These are phyloP conservation scores for Cystobasidiopsis lactophilus DNA, from an alignment of 768 basidiomycete species.

Conservation along the genomic window DNA sequence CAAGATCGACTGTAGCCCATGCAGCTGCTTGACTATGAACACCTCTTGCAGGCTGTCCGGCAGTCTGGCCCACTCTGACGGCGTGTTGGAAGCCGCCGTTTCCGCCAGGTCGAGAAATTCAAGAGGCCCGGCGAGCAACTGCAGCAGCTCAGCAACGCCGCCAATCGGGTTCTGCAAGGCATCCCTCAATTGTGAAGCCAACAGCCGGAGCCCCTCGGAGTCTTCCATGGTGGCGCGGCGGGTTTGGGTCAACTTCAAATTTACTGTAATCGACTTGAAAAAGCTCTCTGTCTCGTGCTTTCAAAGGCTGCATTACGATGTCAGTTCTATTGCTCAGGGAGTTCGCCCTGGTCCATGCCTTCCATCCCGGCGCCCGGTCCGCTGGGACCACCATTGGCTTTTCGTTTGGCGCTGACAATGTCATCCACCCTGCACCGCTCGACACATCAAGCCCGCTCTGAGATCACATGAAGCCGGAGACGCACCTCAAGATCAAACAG, in stretches of 20 bases:
- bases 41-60: not conserved
- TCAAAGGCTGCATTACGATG: too few species aligned
- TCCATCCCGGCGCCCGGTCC: not conserved
- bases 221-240: too few species aligned
- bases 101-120: too few species aligned
- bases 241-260: too few species aligned
- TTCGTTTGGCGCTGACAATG: constrained; percentile 33
- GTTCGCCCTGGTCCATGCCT: not conserved
- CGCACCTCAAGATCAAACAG: not conserved
- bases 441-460: constrained; percentile 63
- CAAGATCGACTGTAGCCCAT: not conserved
- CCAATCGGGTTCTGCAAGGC: too few species aligned
- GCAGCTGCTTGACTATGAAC: not conserved
- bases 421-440: constrained; percentile 81
- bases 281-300: too few species aligned
- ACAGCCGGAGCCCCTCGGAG: too few species aligned
- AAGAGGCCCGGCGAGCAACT: too few species aligned
- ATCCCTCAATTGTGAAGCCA: too few species aligned
- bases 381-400: not conserved
- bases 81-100: too few species aligned
- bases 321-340: not conserved
- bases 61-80: not conserved
- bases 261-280: not conserved
- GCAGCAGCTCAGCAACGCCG: too few species aligned
- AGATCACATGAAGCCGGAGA: not conserved